Evolutionary conservation across 352 stramenopile genomes (phyloP).

Genomic region (Chrysophaeum taylorii): DNA sequence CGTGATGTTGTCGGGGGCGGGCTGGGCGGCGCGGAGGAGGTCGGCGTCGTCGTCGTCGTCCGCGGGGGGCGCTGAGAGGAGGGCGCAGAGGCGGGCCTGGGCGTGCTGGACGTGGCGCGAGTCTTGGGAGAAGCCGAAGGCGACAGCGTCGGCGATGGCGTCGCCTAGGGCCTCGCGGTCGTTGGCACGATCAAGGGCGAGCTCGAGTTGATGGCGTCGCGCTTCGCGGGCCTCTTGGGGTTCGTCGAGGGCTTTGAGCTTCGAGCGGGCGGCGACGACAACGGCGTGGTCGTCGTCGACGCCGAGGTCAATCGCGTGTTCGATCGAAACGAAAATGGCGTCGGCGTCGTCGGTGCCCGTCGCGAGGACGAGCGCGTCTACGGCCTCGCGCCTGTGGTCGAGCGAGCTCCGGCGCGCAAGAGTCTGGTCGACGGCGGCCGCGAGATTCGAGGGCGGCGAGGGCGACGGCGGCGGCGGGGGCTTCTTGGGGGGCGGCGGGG

Average conservation of each 20-base stretch:
- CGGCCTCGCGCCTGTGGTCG: too few species aligned
- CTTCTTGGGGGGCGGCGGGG: background rate
- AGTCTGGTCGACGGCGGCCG: background rate
- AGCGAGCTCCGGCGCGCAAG: too few species aligned
- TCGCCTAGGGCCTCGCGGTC: background rate
- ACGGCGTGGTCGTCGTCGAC: background rate
- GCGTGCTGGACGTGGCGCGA: too few species aligned
- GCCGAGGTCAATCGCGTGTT: background rate
- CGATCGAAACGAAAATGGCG: too few species aligned
- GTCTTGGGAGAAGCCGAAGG: background rate
- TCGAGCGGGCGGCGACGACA: background rate
- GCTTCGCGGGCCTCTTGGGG: background rate
- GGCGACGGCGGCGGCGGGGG: background rate
- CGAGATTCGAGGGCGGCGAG: background rate
- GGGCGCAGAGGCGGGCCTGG: too few species aligned
- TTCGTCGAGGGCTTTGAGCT: background rate
- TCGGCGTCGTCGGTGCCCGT: too few species aligned
- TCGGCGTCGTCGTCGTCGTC: too few species aligned
- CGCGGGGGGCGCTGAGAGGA: too few species aligned
- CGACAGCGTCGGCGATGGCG: background rate
- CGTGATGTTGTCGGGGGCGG: too few species aligned
- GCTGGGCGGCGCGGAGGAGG: too few species aligned
- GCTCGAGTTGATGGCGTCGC: background rate
- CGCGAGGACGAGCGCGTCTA: too few species aligned
- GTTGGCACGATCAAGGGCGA: background rate